These are phyloP conservation scores for Knoxdaviesia proteae DNA, from an alignment of 2,329 filamentous ascomycete species.

Conservation along the genomic window DNA sequence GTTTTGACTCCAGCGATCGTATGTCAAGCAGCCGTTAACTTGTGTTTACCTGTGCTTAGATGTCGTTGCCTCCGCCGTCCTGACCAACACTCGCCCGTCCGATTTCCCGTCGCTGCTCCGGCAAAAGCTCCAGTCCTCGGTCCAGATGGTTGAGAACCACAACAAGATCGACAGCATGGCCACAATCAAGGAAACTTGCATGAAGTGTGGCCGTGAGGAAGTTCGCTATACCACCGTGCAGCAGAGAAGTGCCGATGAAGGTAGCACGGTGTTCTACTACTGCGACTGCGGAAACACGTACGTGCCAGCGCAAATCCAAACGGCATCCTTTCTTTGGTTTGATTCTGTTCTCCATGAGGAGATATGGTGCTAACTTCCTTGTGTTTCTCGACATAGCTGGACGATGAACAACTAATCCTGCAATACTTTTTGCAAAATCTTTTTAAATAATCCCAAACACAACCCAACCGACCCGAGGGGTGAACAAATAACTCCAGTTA, in stretches of 20 bases:
- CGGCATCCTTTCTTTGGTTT: neutral
- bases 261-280: constrained; percentile 74
- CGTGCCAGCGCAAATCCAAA: constrained; percentile 10
- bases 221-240: constrained; percentile 76
- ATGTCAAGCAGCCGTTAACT: no score
- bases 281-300: constrained; percentile 78
- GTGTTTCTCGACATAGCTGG: constrained; percentile 16
- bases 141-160: constrained; percentile 60
- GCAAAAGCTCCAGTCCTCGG: constrained; percentile 62
- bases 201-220: constrained; percentile 60
- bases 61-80: constrained; percentile 52
- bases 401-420: constrained; percentile 35
- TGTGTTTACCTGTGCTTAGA: constrained; percentile 23
- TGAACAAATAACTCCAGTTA: neutral
- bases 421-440: neutral
- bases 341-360: neutral
- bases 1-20: constrained; percentile 5
- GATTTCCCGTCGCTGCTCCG: constrained; percentile 82
- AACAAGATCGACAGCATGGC: constrained; percentile 52
- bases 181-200: constrained; percentile 46
- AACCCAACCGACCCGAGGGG: neutral
- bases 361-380: constrained; percentile 8
- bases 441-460: constrained; percentile 3
- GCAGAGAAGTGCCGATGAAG: constrained; percentile 82
- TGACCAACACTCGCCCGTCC: constrained; percentile 68